These are phyloP conservation scores for Blumeriella jaapii DNA, from an alignment of 2,329 filamentous ascomycete genomes.

Conservation along the genomic window DNA sequence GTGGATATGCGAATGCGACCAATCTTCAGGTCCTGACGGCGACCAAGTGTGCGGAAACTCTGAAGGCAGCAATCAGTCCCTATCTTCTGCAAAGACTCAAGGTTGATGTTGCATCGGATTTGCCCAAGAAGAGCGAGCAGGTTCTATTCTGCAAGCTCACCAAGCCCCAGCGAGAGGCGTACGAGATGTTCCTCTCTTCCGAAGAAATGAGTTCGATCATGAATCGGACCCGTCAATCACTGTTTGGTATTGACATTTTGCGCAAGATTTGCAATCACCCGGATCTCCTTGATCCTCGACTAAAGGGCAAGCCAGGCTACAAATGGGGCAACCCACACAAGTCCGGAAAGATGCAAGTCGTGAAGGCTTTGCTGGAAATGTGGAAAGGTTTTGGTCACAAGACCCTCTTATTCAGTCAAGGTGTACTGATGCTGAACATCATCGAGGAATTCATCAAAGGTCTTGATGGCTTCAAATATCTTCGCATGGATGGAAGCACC, in stretches of 20 bases:
- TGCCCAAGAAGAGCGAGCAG: constrained; percentile 92
- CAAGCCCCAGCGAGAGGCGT: constrained; percentile 63
- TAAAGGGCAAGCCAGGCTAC: constrained; percentile 49
- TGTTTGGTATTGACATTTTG: constrained; percentile 84
- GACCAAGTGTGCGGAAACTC: constrained; percentile 81
- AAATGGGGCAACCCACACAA: constrained; percentile 67
- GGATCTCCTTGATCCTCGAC: constrained; percentile 60
- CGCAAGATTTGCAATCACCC: constrained; percentile 98
- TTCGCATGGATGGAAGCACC: constrained; percentile 90
- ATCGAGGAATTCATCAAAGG: constrained; percentile 67
- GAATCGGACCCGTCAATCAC: constrained; percentile 60
- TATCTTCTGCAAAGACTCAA: constrained; percentile 91
- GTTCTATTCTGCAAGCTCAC: constrained; percentile 94
- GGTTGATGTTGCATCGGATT: constrained; percentile 81
- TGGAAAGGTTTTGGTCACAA: constrained; percentile 86
- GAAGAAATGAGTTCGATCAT: constrained; percentile 79
- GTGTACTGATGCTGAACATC: constrained; percentile 91
- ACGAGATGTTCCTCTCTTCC: constrained; percentile 70
- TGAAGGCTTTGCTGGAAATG: constrained; percentile 73
- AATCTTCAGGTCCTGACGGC: constrained; percentile 92
- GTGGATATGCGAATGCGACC: constrained; percentile 89
- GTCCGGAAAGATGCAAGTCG: constrained; percentile 93
- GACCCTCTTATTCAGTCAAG: constrained; percentile 84
- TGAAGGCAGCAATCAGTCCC: constrained; percentile 88
- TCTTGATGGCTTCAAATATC: constrained; percentile 60